Percentiles rank a stretch among this genome's conserved stretches.
Conservation (phyloP, 257 asterid species). For the Verbascum thapsus region DNA sequence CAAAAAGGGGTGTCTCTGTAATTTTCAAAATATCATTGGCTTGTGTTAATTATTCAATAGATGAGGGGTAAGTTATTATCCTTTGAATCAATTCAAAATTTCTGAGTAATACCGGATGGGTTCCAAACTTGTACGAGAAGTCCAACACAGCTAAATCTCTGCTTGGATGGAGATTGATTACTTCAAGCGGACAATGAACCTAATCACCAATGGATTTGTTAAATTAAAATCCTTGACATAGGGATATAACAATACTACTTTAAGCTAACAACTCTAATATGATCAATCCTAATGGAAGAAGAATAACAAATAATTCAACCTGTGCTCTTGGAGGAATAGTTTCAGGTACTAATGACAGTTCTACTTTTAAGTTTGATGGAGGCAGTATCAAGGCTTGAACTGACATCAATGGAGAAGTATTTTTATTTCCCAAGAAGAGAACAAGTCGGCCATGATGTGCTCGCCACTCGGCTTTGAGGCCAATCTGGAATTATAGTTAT, state of each 20-base stretch:
- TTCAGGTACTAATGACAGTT: constrained; percentile 74
- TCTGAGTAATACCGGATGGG: constrained; percentile 44
- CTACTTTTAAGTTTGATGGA: constrained; percentile 67
- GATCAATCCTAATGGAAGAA: constrained; percentile 13
- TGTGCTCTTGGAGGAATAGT: constrained; percentile 92
- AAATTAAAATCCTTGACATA: constrained; percentile 9
- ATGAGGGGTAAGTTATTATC: no score
- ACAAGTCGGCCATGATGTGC: constrained; percentile 74
- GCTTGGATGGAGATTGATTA: constrained; percentile 69
- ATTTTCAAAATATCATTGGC: no score
- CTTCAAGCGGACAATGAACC: constrained; percentile 88
- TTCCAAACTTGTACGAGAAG: constrained; percentile 64
- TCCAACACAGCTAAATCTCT: constrained; percentile 83
- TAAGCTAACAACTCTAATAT: neutral
- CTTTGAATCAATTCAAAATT: neutral
- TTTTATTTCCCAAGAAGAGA: constrained; percentile 82
- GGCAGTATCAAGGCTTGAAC: constrained; percentile 67
- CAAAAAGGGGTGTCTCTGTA: no score
- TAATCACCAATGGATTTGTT: constrained; percentile 34
- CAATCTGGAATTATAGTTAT: constrained; percentile 52
- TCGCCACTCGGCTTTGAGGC: constrained; percentile 82
- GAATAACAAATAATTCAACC: constrained; percentile 38
- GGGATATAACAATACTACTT: neutral
- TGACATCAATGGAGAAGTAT: constrained; percentile 61
- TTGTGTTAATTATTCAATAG: no score